A percentile compares a stretch with the other conserved stretches of the same genome.
Evolutionary conservation across 768 basidiomycete species (phyloP).

Genomic region (Pleurotus platypus): DNA sequence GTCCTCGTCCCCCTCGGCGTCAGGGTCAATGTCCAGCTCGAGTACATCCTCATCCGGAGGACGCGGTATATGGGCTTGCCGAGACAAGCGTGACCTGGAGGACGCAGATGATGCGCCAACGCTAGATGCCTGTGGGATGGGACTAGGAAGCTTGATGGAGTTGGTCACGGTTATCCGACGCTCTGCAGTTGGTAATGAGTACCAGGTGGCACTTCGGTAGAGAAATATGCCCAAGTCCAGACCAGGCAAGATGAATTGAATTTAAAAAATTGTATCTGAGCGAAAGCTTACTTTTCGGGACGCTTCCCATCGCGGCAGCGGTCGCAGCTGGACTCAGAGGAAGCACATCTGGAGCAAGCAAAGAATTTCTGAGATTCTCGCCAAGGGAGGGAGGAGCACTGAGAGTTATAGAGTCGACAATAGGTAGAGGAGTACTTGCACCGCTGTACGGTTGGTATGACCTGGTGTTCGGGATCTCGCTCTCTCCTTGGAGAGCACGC

Average conservation of each 20-base stretch:
- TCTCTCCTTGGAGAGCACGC: slow-evolving; percentile 34
- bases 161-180: slow-evolving; percentile 29
- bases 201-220: background rate
- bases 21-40: slow-evolving; percentile 13
- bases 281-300: slow-evolving; percentile 9
- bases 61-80: slow-evolving; percentile 23
- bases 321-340: slow-evolving; percentile 4
- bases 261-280: background rate
- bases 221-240: too few relatives aligned
- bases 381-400: slow-evolving; percentile 16
- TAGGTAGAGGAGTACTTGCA: background rate
- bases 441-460: slow-evolving; percentile 1
- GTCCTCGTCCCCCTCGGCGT: slow-evolving; percentile 16
- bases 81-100: slow-evolving; percentile 31
- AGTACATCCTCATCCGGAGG: slow-evolving; percentile 8
- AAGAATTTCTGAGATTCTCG: background rate
- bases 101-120: slow-evolving; percentile 13
- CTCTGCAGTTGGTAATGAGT: slow-evolving; percentile 20
- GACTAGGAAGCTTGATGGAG: slow-evolving; percentile 35
- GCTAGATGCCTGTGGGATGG: slow-evolving; percentile 19
- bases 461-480: background rate
- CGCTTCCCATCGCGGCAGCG: slow-evolving; percentile 1
- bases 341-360: slow-evolving; percentile 4
- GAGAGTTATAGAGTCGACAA: slow-evolving; percentile 8
- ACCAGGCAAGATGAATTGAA: too few relatives aligned